Evolutionary conservation across 441 rosid genomes (phyloP).

Genomic region (Bruguiera hainesii): DNA sequence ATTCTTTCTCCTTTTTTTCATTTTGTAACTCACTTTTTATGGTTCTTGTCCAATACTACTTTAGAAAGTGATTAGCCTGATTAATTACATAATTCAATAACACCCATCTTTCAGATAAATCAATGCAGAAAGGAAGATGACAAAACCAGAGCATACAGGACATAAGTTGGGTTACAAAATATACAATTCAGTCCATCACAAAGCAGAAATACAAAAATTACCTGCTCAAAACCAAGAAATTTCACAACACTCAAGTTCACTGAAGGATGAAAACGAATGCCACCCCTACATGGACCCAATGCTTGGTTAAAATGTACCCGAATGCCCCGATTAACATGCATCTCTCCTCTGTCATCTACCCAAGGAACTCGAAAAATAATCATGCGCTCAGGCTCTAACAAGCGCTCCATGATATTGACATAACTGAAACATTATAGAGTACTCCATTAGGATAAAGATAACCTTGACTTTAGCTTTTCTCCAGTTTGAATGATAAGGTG

Average conservation of each 20-base stretch:
- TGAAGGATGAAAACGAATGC: conserved; percentile 91
- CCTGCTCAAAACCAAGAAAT: conserved; percentile 98
- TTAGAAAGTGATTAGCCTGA: conserved; percentile 1
- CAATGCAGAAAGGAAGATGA: conserved; percentile 4
- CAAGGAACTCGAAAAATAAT: conserved; percentile 95
- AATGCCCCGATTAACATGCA: conserved; percentile 93
- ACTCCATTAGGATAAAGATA: conserved; percentile 20
- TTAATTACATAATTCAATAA: conserved; percentile 7
- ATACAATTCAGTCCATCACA: conserved; percentile 10
- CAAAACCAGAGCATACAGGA: conserved; percentile 10
- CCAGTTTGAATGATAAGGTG: conserved; percentile 19
- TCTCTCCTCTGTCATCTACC: conserved; percentile 98
- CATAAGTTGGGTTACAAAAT: conserved; percentile 6
- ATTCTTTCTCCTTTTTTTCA: conserved; percentile 2
- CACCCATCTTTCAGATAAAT: conserved; percentile 4
- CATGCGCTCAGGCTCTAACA: conserved; percentile 93
- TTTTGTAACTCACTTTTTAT: too few species aligned
- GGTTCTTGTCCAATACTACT: not conserved
- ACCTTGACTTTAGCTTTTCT: conserved; percentile 9
- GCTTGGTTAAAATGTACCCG: conserved; percentile 96
- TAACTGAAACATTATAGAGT: conserved; percentile 55
- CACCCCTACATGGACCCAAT: conserved; percentile 98
- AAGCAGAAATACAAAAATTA: conserved; percentile 25
- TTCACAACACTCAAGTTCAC: conserved; percentile 90
- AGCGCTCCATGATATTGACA: conserved; percentile 93